Percentiles rank a stretch among this genome's conserved stretches.
Conservation (phyloP, 108 stramenopile genomes). For the Conticribra weissflogii region DNA sequence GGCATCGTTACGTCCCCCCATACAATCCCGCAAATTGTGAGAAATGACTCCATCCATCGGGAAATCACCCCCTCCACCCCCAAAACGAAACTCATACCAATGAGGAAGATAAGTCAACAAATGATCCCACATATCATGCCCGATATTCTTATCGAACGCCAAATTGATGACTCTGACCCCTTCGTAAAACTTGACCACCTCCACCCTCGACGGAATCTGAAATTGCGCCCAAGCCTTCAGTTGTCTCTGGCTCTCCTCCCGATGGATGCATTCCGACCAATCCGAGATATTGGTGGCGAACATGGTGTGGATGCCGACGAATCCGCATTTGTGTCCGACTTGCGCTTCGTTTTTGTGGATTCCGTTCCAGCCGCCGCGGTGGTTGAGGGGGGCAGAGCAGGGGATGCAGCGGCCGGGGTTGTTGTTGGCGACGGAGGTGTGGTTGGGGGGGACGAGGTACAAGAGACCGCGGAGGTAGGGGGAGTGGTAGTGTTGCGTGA, state of each 20-base stretch:
- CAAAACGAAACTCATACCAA: slow-evolving; percentile 14
- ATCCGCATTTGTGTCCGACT: slow-evolving; percentile 11
- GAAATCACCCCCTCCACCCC: neutral
- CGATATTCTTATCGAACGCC: slow-evolving; percentile 11
- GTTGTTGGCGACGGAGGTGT: slow-evolving; percentile 2
- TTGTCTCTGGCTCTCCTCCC: neutral
- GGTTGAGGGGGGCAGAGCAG: slow-evolving; percentile 3
- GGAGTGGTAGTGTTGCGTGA: neutral
- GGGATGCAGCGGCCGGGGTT: slow-evolving; percentile 12
- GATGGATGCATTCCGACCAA: slow-evolving; percentile 9
- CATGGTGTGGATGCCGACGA: slow-evolving; percentile 11
- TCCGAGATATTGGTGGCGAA: slow-evolving; percentile 16
- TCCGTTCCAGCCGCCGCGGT: slow-evolving; percentile 9
- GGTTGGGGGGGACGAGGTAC: neutral
- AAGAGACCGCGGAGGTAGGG: neutral
- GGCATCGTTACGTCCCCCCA: too few species aligned
- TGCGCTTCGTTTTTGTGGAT: neutral
- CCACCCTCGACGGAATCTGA: neutral
- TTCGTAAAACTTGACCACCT: slow-evolving; percentile 6
- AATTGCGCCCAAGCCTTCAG: neutral
- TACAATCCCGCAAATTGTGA: neutral
- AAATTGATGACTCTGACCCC: slow-evolving; percentile 2
- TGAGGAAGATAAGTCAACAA: slow-evolving; percentile 17
- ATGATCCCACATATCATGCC: slow-evolving; percentile 19
- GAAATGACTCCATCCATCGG: slow-evolving; percentile 7